Base-by-base conservation (phyloP, 768 basidiomycete species). In the Lepiota subincarnata region DNA sequence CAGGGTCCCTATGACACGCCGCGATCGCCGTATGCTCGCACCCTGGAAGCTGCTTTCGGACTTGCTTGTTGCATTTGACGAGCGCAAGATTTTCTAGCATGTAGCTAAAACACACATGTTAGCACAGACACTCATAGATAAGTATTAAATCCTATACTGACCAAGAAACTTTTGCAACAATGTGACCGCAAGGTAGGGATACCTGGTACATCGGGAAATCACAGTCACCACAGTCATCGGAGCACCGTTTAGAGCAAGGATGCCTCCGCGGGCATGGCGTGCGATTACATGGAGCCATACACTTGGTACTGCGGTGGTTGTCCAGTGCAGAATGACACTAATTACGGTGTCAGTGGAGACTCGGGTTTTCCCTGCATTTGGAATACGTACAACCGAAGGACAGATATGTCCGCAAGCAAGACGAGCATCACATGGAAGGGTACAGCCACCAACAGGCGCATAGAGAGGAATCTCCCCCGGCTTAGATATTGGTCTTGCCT, bases 381-480 rank as follows among this genome's bases (percentile, higher is more conserved):
- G 35, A 10, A 8, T 1, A 50, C 65, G 36, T 63, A 83, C 84
- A 66, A 81, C 80, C 55, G 74, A 83, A 0, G 82, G 80, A 60
- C 86, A 88, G 2, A 73, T 65, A 60, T 88, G 86, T 2, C 86
- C 86, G 58, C 86, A 88, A 18, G 68, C 64, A 22, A 88, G 66
- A 14, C 72, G 68, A 8, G 69, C 68, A 31, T 75, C 73, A 55
- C 86, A 88, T 3, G 77, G 71, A n/a, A 67, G 67, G 48, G 85
- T 66, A 62, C 86, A 88, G 1, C 86, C 86, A 22, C 86, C 86
- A 81, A 45, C 82, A 1, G 83, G 86, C 0, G 86, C 77, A 22
- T 79, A 56, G 10, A 66, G 60, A 1, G 73, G 66, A 0, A 88
- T 70, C 55, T 75, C 66, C 1, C 79, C 83, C 1, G 87, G 84